Conservation (phyloP, 2,329 filamentous ascomycete genomes). For the Ceratocystis huliohia region DNA sequence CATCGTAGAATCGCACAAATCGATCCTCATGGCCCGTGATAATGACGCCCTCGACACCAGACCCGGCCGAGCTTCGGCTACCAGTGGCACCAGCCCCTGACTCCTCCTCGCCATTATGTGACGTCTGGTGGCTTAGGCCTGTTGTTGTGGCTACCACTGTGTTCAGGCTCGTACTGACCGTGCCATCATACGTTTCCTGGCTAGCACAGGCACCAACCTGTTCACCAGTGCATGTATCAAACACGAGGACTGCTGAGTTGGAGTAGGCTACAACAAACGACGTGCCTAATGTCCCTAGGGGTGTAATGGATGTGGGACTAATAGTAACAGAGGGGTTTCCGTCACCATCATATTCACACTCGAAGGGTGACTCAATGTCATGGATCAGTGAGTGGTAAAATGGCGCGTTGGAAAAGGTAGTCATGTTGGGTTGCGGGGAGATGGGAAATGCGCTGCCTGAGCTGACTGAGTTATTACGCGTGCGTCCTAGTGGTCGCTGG, state of each 20-base stretch:
- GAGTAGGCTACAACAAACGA: slow-evolving; percentile 88
- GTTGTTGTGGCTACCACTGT: slow-evolving; percentile 77
- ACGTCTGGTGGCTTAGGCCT: slow-evolving; percentile 61
- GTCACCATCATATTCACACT: slow-evolving; percentile 29
- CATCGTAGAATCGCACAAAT: slow-evolving; percentile 94
- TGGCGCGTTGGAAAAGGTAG: slow-evolving; percentile 67
- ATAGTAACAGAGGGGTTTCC: slow-evolving; percentile 38
- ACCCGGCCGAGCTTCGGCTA: slow-evolving; percentile 53
- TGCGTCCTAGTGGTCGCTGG: slow-evolving; percentile 47
- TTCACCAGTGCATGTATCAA: slow-evolving; percentile 83
- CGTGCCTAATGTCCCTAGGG: slow-evolving; percentile 68
- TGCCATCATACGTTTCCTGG: slow-evolving; percentile 84
- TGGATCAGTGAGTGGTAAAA: slow-evolving; percentile 85
- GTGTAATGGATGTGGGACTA: slow-evolving; percentile 85
- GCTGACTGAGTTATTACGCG: slow-evolving; percentile 83
- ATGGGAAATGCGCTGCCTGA: slow-evolving; percentile 86
- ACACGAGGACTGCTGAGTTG: slow-evolving; percentile 81
- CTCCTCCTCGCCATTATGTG: slow-evolving; percentile 52
- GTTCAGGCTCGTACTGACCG: slow-evolving; percentile 67
- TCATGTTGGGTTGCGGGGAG: slow-evolving; percentile 64
- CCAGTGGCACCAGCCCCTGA: slow-evolving; percentile 64
- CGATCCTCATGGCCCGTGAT: slow-evolving; percentile 95
- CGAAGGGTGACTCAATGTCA: slow-evolving; percentile 53
- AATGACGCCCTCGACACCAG: slow-evolving; percentile 79
- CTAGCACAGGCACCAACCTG: slow-evolving; percentile 89